Evolutionary conservation across 352 stramenopile species (phyloP), one percentile per base, ranked within the genome.

Genomic region (Vaucheria bursata): DNA sequence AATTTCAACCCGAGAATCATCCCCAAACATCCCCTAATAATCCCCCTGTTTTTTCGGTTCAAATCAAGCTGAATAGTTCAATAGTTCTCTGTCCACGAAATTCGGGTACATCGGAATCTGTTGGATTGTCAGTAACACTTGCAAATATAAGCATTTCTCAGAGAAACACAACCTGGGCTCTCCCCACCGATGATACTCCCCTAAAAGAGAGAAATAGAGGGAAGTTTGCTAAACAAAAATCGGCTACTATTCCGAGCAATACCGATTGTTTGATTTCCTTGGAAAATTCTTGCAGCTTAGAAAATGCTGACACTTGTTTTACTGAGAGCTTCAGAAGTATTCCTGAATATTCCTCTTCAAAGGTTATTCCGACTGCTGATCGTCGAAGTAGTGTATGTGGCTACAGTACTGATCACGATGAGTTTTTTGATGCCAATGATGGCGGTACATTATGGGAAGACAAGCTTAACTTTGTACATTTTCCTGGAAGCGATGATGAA

Each of bases 391-490:
- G 45, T 25, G 72, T 18, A 25, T 49, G 65, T 39, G 73, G 36
- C n/a, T 66, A 53, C 5, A 50, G 66, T n/a, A 71, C 72, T 33
- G 73, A 79, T 67, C 45, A 52, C 18, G 73, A 75, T 12, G 73
- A 79, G 59, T 79, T 79, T 39, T 79, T 79, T 45, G 73, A 79
- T 25, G 73, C 73, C 7, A 25, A 68, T 1, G 53, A 53, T 34
- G 36, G 33, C 12, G 71, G 71, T 8, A 36, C 64, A 39, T 12
- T 39, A 29, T 38, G n/a, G 18, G n/a, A 0, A 18, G 33, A 31
- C 29, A 25, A 35, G 33, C 29, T 37, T n/a, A 39, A 39, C 6
- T 73, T n/a, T n/a, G n/a, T n/a, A n/a, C n/a, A n/a, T n/a, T n/a
- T n/a, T n/a, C n/a, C n/a, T n/a, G n/a, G n/a, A n/a, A n/a, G n/a